Evolutionary conservation across 2,329 filamentous ascomycete species (phyloP).

Genomic region (Fusarium fracticaudum): DNA sequence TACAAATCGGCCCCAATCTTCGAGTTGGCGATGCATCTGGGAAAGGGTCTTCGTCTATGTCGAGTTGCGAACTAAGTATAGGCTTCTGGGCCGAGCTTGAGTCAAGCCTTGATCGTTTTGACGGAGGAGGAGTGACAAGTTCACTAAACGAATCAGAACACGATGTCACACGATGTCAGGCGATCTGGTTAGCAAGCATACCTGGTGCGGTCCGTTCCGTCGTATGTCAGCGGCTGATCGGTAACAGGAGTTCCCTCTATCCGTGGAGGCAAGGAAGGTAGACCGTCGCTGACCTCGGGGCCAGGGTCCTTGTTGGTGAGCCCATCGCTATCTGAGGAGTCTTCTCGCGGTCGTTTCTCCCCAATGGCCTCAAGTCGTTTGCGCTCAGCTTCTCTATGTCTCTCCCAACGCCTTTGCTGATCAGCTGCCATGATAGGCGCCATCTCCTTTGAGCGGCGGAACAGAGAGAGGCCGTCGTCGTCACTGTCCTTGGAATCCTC

Average conservation of each 20-base stretch:
- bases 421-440: conserved; percentile 57
- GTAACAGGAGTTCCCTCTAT: not conserved
- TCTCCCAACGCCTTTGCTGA: conserved; percentile 45
- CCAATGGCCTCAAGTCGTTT: conserved; percentile 17
- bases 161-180: not conserved
- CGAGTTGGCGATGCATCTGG: conserved; percentile 38
- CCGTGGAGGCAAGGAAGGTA: not conserved
- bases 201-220: conserved; percentile 31
- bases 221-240: conserved; percentile 23
- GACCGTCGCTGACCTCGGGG: not conserved
- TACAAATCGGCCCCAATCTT: conserved; percentile 12
- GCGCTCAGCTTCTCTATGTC: conserved; percentile 34
- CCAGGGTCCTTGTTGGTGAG: not conserved
- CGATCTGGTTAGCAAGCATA: conserved; percentile 14
- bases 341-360: conserved; percentile 38
- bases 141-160: conserved; percentile 42
- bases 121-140: conserved; percentile 50
- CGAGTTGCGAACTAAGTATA: conserved; percentile 22
- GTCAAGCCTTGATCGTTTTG: conserved; percentile 49
- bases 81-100: conserved; percentile 33
- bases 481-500: conserved; percentile 35
- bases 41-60: conserved; percentile 20
- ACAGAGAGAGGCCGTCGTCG: conserved; percentile 56
- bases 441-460: conserved; percentile 61
- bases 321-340: conserved; percentile 18